phyloP scores from a whole-genome alignment of 2,329 filamentous ascomycete species.

The Biscogniauxia sp. region DNA sequence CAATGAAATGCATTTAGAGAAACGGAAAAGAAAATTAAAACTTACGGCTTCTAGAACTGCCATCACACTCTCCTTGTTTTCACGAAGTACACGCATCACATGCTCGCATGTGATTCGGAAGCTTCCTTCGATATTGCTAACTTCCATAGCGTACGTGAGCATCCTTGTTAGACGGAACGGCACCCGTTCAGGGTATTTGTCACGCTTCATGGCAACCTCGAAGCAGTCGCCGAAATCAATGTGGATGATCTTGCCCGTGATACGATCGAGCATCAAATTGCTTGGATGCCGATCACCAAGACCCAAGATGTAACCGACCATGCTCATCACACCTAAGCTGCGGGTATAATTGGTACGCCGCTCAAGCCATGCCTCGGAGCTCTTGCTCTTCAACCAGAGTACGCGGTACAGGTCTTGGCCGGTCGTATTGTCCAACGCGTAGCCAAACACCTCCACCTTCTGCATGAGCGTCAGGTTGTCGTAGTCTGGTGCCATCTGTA shows the following conservation, averaged over 20 bases:
- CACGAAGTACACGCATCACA: slow-evolving; percentile 92
- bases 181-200: slow-evolving; percentile 97
- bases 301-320: slow-evolving; percentile 99
- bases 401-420: slow-evolving; percentile 98
- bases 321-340: slow-evolving; percentile 98
- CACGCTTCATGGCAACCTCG: slow-evolving; percentile 98
- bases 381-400: slow-evolving; percentile 98
- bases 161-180: slow-evolving; percentile 97
- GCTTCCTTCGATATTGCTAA: slow-evolving; percentile 98
- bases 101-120: slow-evolving; percentile 98
- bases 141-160: slow-evolving; percentile 99
- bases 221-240: slow-evolving; percentile 99
- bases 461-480: slow-evolving; percentile 99
- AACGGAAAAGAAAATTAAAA: slow-evolving; percentile 27
- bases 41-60: slow-evolving; percentile 94
- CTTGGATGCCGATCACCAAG: slow-evolving; percentile 95
- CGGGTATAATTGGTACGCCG: slow-evolving; percentile 98
- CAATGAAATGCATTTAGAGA: neutral
- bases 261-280: slow-evolving; percentile 94
- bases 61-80: slow-evolving; percentile 98
- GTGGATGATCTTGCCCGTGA: slow-evolving; percentile 95
- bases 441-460: slow-evolving; percentile 99
- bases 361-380: slow-evolving; percentile 96
- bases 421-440: slow-evolving; percentile 97
- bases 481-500: slow-evolving; percentile 99